phyloP scores from a whole-genome alignment of 306 rosid genomes.

The Sophora flavescens region DNA sequence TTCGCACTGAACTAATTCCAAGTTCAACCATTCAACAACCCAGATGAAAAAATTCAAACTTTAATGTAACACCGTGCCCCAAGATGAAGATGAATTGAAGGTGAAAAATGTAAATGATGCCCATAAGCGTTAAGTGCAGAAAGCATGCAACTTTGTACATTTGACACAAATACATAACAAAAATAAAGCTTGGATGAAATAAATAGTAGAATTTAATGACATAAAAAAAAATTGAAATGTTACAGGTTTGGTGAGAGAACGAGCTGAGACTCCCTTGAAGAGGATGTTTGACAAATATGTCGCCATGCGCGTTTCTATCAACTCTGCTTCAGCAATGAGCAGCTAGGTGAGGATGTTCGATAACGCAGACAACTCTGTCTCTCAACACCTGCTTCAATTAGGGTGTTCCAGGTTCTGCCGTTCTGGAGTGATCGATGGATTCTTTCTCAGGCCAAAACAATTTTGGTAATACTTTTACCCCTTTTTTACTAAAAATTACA shows the following conservation, averaged over 20 bases:
- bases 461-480: too few species aligned
- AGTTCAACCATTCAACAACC: not conserved
- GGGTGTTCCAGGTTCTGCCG: too few species aligned
- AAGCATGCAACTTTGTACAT: conserved; percentile 10
- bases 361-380: too few species aligned
- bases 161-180: not conserved
- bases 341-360: not conserved
- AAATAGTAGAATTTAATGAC: not conserved
- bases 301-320: conserved; percentile 36
- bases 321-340: not conserved
- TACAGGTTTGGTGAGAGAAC: conserved; percentile 43
- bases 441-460: too few species aligned
- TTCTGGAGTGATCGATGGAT: too few species aligned
- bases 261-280: conserved; percentile 49
- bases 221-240: not conserved
- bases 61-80: not conserved
- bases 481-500: too few species aligned
- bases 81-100: not conserved
- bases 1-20: not conserved
- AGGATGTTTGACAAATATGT: conserved; percentile 41
- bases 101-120: not conserved
- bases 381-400: too few species aligned
- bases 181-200: not conserved
- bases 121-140: not conserved
- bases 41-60: not conserved